These are phyloP conservation scores for Pelargonium myrrhifolium DNA, from an alignment of 441 rosid species.

Conservation along the genomic window DNA sequence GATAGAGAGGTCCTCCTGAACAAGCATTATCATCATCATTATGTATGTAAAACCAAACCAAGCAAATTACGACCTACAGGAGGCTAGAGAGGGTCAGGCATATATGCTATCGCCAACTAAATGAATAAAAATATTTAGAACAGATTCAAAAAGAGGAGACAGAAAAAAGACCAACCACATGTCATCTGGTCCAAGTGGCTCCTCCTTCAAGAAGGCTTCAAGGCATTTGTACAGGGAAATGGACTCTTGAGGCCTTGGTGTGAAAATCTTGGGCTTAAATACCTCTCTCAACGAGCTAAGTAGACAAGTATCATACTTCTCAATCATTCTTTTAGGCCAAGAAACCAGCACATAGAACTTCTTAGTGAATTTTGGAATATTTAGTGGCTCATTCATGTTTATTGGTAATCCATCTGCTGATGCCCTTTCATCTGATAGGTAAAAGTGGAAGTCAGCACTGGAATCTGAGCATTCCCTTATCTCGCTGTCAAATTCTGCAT, in stretches of 20 bases:
- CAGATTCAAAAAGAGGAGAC: slow-evolving; percentile 7
- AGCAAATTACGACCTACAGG: background rate
- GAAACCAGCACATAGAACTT: slow-evolving; percentile 45
- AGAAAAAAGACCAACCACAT: slow-evolving; percentile 62
- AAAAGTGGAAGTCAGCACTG: slow-evolving; percentile 52
- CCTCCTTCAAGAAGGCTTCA: slow-evolving; percentile 71
- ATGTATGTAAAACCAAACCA: background rate
- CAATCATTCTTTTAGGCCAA: slow-evolving; percentile 50
- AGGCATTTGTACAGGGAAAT: slow-evolving; percentile 65
- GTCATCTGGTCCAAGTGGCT: slow-evolving; percentile 83
- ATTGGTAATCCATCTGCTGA: slow-evolving; percentile 36
- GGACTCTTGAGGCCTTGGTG: slow-evolving; percentile 53
- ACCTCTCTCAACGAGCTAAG: slow-evolving; percentile 52
- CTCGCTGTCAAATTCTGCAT: slow-evolving; percentile 23
- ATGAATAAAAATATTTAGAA: slow-evolving; percentile 8
- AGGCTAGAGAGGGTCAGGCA: no score
- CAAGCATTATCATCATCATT: no score
- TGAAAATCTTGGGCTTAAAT: slow-evolving; percentile 34
- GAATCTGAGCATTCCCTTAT: slow-evolving; percentile 36
- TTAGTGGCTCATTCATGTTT: slow-evolving; percentile 40
- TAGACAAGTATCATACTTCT: slow-evolving; percentile 38
- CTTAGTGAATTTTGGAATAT: slow-evolving; percentile 20
- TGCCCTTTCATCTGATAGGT: slow-evolving; percentile 67
- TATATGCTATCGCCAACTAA: background rate
- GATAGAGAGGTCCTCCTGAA: no score